Evolutionary conservation across 1,284 basidiomycete species (phyloP).

Genomic region (Mixia osmundae): DNA sequence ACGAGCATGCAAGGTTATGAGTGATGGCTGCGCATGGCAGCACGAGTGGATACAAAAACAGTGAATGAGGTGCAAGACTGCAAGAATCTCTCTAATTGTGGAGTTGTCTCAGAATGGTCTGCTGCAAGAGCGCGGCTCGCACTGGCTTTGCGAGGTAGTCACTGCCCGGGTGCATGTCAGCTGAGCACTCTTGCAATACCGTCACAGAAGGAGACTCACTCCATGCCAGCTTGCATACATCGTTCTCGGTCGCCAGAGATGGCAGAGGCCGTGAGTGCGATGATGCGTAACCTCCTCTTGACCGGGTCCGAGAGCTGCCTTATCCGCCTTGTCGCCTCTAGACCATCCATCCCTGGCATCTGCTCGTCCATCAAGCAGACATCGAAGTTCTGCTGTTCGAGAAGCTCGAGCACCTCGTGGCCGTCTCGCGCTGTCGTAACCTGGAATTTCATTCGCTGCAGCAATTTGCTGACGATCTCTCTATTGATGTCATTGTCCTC

Average conservation of each 20-base stretch:
- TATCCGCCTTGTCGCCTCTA: constrained; percentile 12
- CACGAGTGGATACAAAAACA: too few species aligned
- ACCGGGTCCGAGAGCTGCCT: constrained; percentile 4
- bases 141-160: constrained; percentile 15
- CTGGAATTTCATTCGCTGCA: constrained; percentile 20
- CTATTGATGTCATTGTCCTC: constrained; percentile 15
- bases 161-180: not conserved
- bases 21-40: too few species aligned
- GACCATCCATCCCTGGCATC: constrained; percentile 13
- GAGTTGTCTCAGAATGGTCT: too few species aligned
- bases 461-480: constrained; percentile 13
- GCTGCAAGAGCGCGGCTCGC: not conserved
- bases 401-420: constrained; percentile 6
- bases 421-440: constrained; percentile 19
- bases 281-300: constrained; percentile 8
- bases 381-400: constrained; percentile 9
- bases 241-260: constrained; percentile 13
- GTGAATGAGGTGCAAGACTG: too few species aligned
- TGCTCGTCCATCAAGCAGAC: constrained; percentile 14
- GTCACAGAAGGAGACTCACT: not conserved
- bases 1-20: too few species aligned
- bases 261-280: constrained; percentile 15
- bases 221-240: constrained; percentile 12
- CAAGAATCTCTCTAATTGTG: too few species aligned
- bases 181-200: not conserved